Evolutionary conservation across 2,329 filamentous ascomycete genomes (phyloP), one percentile per base, ranked within the genome.

Genomic region (Penicillium sp.): DNA sequence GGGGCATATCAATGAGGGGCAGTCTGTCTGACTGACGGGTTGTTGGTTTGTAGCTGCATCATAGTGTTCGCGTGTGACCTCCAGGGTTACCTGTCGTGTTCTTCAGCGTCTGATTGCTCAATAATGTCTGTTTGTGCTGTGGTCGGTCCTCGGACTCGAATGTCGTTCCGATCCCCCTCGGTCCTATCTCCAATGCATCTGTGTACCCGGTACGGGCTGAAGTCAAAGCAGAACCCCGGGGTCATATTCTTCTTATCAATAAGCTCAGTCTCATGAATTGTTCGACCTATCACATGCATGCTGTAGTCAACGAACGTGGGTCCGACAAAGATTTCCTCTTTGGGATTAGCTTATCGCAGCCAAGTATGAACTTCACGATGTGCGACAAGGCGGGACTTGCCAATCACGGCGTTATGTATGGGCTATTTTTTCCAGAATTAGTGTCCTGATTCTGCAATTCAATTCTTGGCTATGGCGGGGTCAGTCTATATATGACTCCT

Each of bases 241-340:
- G 15, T 13, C 2, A 33, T 7, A 9, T 24, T 32, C 15, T 28
- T 43, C 33, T 49, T 49, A 45, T 45, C 47, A 45, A 33, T 33
- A 38, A 34, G 21, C 19, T 45, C 34, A 12, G 28, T 45, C 19
- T 19, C 8, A 13, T 17, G n/a, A 10, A 19, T 13, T 21, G 3
- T 37, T 17, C 19, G 19, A 3, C 47, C 47, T 39, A 49, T 49
- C 47, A 44, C 5, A 28, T 49, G 7, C 3, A 34, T 8, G 17
- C 4, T 19, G 12, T 3, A 12, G 21, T 21, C 34, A 15, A n/a
- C 3, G 6, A 39, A 21, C 17, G 53, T 58, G 58, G 57, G 56
- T 57, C 58, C 57, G 57, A 61, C 57, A 58, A 59, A 58, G 32
- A 53, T 55, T 58, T 57, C 58, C 58, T 48, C 47, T 58, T 61